Percentiles rank a stretch among this genome's conserved stretches.
Evolutionary conservation across 129 eudicot genomes (phyloP).

Genomic region (Pulicaria dysenterica): DNA sequence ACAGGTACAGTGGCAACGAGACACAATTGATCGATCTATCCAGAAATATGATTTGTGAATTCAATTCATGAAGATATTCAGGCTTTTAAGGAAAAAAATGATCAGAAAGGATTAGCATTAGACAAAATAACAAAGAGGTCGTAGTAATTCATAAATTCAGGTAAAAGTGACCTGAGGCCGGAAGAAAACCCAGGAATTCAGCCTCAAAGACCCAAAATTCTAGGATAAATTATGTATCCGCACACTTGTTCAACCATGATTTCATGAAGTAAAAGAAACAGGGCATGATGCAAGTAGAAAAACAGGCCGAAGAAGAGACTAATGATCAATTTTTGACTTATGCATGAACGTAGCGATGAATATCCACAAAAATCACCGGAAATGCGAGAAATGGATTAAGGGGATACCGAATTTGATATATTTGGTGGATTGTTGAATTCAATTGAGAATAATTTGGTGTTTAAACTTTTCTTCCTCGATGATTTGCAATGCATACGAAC

Average conservation of each 20-base stretch:
- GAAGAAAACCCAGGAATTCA: background rate
- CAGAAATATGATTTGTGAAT: background rate
- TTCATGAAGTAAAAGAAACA: background rate
- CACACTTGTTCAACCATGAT: background rate
- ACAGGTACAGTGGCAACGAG: too few relatives aligned
- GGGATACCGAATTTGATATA: too few relatives aligned
- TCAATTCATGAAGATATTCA: background rate
- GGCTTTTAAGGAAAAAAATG: background rate
- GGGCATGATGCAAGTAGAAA: background rate
- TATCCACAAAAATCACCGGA: too few relatives aligned
- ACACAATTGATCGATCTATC: background rate
- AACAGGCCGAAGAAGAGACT: background rate
- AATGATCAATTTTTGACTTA: background rate
- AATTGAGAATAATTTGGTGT: too few relatives aligned
- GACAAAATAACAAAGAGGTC: background rate
- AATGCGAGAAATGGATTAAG: too few relatives aligned
- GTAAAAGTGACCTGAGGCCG: constrained; percentile 15
- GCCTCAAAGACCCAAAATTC: background rate
- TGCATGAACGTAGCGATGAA: constrained; percentile 1
- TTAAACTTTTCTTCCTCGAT: too few relatives aligned
- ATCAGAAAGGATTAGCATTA: background rate
- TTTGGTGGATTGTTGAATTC: too few relatives aligned
- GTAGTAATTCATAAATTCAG: background rate
- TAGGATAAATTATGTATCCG: background rate
- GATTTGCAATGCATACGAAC: too few relatives aligned